phyloP scores from a whole-genome alignment of 1,139 yeast genomes.

The Fermentozyma sake region DNA sequence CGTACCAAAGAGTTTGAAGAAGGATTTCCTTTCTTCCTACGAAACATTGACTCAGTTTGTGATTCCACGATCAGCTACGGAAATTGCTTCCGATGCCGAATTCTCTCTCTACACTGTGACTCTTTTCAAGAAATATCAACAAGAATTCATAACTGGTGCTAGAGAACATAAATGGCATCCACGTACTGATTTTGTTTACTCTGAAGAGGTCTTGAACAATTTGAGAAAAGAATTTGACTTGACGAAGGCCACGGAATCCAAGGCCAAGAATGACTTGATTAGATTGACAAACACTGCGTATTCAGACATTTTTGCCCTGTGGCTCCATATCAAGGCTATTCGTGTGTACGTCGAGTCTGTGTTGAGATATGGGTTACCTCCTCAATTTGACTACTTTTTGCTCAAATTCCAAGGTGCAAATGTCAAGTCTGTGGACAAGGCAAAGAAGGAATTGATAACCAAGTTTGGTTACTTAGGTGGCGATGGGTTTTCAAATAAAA shows the following conservation, averaged over 20 bases:
- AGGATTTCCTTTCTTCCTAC: constrained; percentile 62
- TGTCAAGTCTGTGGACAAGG: constrained; percentile 45
- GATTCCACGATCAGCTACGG: constrained; percentile 83
- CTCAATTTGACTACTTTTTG: constrained; percentile 71
- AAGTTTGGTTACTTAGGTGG: constrained; percentile 82
- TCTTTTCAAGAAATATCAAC: constrained; percentile 73
- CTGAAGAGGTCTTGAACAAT: constrained; percentile 69
- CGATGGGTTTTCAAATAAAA: constrained; percentile 67
- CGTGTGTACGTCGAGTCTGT: constrained; percentile 62
- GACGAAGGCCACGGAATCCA: constrained; percentile 70
- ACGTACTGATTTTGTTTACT: constrained; percentile 79
- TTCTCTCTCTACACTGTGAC: constrained; percentile 73
- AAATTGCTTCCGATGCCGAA: constrained; percentile 69
- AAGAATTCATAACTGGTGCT: constrained; percentile 63
- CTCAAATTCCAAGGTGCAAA: constrained; percentile 38
- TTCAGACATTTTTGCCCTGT: constrained; percentile 74
- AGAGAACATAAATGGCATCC: constrained; percentile 92
- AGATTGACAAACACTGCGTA: constrained; percentile 86
- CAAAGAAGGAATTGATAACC: constrained; percentile 62
- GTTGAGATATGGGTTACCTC: constrained; percentile 93
- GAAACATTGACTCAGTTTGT: constrained; percentile 79
- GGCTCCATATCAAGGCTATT: constrained; percentile 80
- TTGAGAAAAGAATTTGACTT: constrained; percentile 74
- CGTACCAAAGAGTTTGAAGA: constrained; percentile 64
- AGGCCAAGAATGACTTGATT: constrained; percentile 71